Base-by-base conservation (phyloP, 305 asterid genomes). In the Fraxinus angustifolia region DNA sequence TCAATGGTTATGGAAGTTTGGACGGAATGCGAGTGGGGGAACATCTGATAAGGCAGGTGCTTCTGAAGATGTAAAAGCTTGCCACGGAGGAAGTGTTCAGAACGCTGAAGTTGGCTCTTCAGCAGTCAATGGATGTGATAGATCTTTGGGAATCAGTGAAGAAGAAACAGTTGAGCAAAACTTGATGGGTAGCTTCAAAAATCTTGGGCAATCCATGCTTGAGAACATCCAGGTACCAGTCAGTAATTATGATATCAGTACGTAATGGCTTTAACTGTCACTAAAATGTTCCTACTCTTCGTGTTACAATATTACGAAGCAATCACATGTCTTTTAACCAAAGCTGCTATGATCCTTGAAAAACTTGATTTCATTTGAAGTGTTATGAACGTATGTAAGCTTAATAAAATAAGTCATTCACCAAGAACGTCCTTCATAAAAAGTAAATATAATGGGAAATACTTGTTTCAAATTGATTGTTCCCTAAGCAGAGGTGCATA, bases 181-280 rank as follows among this genome's bases (percentile, higher is more conserved):
- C 84, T 73, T 86, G 86, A 87, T 85, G 88, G 82, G 78, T 78
- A 88, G 93, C 84, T 85, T 93, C 89, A 92, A 86, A 86, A 90
- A 90, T 88, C 94, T 96, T 31, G 98, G 95, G 48, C 96, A 92
- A 78, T 88, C 97, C 56, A 96, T 96, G 98, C 91, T 89, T 34
- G 98, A 94, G 73, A 93, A 94, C 83, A 90, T 94, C 85, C 97
- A 96, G 99, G 99, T 94, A 88, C 70, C 58, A 7, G 14, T 62
- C 33, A 21, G 72, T 62, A 62, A 23, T 62, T 21, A 7, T 23
- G 34, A 62, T 23, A 60, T 0, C 72, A 8, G 31, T 23, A 5
- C 1, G 14, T 45, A 45, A 10, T 45, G 56, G 56, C n/a, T 45
- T 45, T 12, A 3, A 53, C 65, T 4, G 19, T 50, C 21, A 16